Conservation (phyloP, 1,284 basidiomycete species). For the Binderoboletus segoi region DNA sequence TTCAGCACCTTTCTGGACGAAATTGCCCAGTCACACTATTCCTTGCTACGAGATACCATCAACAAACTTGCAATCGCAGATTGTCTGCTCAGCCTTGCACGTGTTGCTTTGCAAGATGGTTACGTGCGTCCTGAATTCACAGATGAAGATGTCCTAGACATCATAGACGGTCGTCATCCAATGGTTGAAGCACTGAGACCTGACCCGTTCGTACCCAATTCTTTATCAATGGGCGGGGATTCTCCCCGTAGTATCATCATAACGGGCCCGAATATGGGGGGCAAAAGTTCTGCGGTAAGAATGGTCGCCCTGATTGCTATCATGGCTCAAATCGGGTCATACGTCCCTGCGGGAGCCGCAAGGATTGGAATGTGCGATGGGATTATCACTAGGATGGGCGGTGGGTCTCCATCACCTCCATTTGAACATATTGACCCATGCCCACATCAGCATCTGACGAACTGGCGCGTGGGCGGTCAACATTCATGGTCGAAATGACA, state of each 20-base stretch:
- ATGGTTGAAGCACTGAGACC: slow-evolving; percentile 78
- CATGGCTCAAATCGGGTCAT: slow-evolving; percentile 73
- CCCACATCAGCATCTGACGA: slow-evolving; percentile 75
- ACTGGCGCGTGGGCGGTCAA: slow-evolving; percentile 80
- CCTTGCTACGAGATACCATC: slow-evolving; percentile 69
- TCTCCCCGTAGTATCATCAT: slow-evolving; percentile 72
- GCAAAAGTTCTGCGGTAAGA: slow-evolving; percentile 76
- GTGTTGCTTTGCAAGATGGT: slow-evolving; percentile 70
- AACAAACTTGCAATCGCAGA: slow-evolving; percentile 82
- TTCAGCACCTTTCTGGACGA: slow-evolving; percentile 71
- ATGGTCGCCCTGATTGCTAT: slow-evolving; percentile 77
- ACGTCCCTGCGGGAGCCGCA: slow-evolving; percentile 75
- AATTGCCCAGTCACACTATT: slow-evolving; percentile 69
- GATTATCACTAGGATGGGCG: slow-evolving; percentile 86
- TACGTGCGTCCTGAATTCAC: slow-evolving; percentile 73
- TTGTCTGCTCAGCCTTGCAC: slow-evolving; percentile 73
- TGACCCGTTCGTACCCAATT: slow-evolving; percentile 83
- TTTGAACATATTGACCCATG: slow-evolving; percentile 9
- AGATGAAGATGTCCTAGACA: slow-evolving; percentile 61
- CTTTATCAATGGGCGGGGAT: slow-evolving; percentile 56
- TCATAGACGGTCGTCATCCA: slow-evolving; percentile 76
- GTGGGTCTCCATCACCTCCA: slow-evolving; percentile 37
- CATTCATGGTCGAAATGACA: slow-evolving; percentile 95
- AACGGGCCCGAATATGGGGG: slow-evolving; percentile 84
- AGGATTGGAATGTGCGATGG: slow-evolving; percentile 80